phyloP scores from a whole-genome alignment of 805 yeast species.

The Priceomyces carsonii region DNA sequence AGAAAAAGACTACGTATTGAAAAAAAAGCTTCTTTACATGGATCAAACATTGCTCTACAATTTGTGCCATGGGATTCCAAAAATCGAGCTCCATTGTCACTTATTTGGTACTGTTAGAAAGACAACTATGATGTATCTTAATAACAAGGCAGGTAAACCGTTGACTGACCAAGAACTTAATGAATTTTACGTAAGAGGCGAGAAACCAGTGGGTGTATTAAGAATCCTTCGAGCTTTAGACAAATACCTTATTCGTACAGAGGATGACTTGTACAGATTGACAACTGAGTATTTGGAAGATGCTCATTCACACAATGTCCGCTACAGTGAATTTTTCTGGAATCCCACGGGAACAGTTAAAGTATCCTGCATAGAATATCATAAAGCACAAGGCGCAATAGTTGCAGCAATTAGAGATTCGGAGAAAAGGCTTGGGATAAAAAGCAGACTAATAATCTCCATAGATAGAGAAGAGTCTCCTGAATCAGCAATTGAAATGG shows the following conservation, averaged over 20 bases:
- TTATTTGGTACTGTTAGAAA: conserved; percentile 27
- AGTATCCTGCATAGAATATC: conserved; percentile 23
- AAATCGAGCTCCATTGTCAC: conserved; percentile 31
- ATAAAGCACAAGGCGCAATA: conserved; percentile 24
- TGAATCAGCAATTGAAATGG: conserved; percentile 22
- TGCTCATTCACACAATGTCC: conserved; percentile 21
- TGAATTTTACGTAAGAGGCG: conserved; percentile 26
- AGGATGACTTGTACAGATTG: conserved; percentile 24
- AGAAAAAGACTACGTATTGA: too few relatives aligned
- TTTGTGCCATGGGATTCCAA: conserved; percentile 26
- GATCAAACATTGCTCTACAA: background rate
- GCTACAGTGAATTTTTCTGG: conserved; percentile 29
- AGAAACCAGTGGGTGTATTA: conserved; percentile 30
- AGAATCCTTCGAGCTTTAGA: conserved; percentile 27
- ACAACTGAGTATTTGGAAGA: conserved; percentile 22
- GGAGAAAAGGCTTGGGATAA: conserved; percentile 17
- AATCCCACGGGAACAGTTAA: conserved; percentile 30
- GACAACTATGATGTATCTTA: conserved; percentile 19
- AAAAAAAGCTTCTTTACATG: too few relatives aligned
- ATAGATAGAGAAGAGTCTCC: conserved; percentile 26
- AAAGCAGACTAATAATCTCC: conserved; percentile 23
- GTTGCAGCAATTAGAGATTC: conserved; percentile 21
- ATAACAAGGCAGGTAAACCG: conserved; percentile 15
- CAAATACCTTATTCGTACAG: conserved; percentile 17
- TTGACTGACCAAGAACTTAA: conserved; percentile 19